Base-by-base conservation (phyloP, 129 eudicot genomes). In the Pittosporum tobira region DNA sequence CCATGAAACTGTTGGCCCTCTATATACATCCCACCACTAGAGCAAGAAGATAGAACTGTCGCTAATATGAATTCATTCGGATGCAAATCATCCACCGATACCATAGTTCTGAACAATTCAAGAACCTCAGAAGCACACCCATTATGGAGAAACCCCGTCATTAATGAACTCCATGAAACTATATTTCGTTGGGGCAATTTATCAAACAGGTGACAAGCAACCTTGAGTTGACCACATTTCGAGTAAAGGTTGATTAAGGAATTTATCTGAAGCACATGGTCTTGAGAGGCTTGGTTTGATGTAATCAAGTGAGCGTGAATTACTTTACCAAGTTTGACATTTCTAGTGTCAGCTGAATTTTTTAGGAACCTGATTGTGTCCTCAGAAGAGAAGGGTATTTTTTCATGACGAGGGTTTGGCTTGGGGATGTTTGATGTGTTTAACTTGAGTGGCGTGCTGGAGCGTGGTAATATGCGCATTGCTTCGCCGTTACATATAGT, bases 161-260 rank as follows among this genome's bases (percentile, higher is more conserved):
- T 75, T 40, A 80, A 52, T 15, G 70, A 65, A 52, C 85, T 65
- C 84, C 78, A 84, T 1, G 88, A 71, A 25, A 84, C 85, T 50
- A 84, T 57, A 25, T 80, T 84, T 65, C 71, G 36, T 16, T 47
- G 46, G 3, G 46, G 61, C 83, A 73, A 66, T 73, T 24, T 54
- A 51, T 73, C 78, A 49, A 81, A 81, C 72, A 81, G 40, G 1
- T 57, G 64, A 52, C 68, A 83, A 1, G 80, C 80, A 42, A 43
- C 45, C 2, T 53, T 48, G 1, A 62, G 24, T 37, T 80, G 62
- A 1, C 79, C 69, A 48, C 87, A 80, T 60, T 77, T 80, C 3
- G 87, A 65, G 56, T 80, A 80, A 5, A 76, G 57, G 56, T 80
- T 65, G 51, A 84, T 77, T 54, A 77, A 27, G 27, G 79, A 68